phyloP scores from a whole-genome alignment of 2,329 filamentous ascomycete species.

The Xylariaceae sp. region DNA sequence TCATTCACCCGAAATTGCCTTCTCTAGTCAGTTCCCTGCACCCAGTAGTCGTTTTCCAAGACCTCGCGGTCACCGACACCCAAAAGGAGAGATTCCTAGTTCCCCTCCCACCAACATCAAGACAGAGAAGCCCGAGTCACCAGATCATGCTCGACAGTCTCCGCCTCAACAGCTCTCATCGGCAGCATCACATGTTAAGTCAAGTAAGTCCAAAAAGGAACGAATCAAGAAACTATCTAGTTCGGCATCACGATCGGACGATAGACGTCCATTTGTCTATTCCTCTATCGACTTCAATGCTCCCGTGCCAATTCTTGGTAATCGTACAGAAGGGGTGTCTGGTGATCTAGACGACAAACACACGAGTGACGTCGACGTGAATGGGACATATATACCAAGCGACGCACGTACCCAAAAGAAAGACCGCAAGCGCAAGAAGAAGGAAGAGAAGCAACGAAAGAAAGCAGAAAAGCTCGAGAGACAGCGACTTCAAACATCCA shows the following conservation, averaged over 20 bases:
- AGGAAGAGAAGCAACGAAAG: slow-evolving; percentile 16
- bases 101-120: neutral
- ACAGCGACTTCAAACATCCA: slow-evolving; percentile 10
- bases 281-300: slow-evolving; percentile 2
- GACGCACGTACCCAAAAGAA: neutral
- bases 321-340: neutral
- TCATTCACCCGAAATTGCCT: slow-evolving; percentile 11
- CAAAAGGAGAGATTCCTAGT: neutral
- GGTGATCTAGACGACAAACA: neutral
- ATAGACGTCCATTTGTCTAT: neutral
- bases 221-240: slow-evolving; percentile 40
- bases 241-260: slow-evolving; percentile 4
- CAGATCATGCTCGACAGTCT: slow-evolving; percentile 3
- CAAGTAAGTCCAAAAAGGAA: slow-evolving; percentile 29
- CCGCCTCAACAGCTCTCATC: neutral
- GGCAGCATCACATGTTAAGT: neutral
- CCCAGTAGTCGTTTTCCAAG: neutral
- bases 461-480: slow-evolving; percentile 16
- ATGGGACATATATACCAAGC: neutral
- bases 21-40: slow-evolving; percentile 21
- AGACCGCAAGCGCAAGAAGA: slow-evolving; percentile 13
- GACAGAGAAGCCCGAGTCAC: slow-evolving; percentile 15
- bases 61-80: neutral
- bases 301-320: neutral
- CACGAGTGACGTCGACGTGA: neutral